Conservation (phyloP, 306 rosid genomes). For the Sindora glabra region DNA sequence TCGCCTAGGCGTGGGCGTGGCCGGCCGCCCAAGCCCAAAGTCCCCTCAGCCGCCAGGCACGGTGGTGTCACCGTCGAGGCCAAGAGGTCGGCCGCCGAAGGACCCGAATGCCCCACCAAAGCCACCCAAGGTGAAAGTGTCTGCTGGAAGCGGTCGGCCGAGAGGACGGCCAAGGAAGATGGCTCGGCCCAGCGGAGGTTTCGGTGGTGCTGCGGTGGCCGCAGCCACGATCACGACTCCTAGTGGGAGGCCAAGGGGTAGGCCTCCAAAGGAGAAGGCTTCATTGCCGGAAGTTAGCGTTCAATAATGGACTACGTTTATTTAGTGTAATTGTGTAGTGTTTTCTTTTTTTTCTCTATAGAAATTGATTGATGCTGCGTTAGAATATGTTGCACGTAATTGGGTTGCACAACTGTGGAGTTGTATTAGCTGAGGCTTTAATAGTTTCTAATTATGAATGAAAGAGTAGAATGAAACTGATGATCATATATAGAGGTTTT, state of each 20-base stretch:
- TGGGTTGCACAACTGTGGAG: too few species aligned
- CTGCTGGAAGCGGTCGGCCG: constrained; percentile 32
- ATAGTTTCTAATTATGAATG: too few species aligned
- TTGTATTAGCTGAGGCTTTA: too few species aligned
- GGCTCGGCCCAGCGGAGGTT: constrained; percentile 30
- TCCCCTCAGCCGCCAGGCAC: neutral
- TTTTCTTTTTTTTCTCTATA: too few species aligned
- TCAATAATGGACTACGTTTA: constrained; percentile 12
- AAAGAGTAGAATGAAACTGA: too few species aligned
- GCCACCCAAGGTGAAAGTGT: constrained; percentile 27
- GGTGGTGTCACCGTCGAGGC: constrained; percentile 12
- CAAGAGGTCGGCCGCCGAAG: constrained; percentile 60
- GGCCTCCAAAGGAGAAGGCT: constrained; percentile 68
- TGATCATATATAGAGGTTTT: too few species aligned
- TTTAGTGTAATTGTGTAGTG: too few species aligned
- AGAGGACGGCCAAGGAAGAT: constrained; percentile 79
- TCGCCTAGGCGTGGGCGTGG: constrained; percentile 78
- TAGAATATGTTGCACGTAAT: too few species aligned
- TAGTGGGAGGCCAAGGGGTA: constrained; percentile 51
- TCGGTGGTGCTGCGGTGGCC: neutral
- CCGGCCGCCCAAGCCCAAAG: constrained; percentile 59
- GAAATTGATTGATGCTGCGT: too few species aligned
- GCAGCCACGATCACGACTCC: neutral
- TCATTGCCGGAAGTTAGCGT: constrained; percentile 35
- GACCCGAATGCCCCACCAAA: constrained; percentile 44